phyloP scores from a whole-genome alignment of 2,329 filamentous ascomycete species.

The Phaeosphaeria sp. region DNA sequence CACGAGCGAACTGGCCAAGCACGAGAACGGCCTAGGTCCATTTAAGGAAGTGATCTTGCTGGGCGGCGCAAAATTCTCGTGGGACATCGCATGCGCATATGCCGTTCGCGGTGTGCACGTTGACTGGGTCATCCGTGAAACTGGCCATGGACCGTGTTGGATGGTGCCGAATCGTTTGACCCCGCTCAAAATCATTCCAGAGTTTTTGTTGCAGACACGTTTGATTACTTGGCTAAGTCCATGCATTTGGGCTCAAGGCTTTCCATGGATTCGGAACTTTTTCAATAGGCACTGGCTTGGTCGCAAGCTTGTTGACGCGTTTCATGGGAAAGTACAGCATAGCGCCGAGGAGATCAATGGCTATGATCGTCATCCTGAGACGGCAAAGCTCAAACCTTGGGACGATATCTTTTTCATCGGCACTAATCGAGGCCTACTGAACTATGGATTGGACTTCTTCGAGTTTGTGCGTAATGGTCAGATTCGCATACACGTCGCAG shows the following conservation, averaged over 20 bases:
- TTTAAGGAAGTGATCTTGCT: constrained; percentile 58
- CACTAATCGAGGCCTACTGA: constrained; percentile 64
- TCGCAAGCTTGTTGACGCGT: constrained; percentile 60
- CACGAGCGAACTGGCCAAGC: constrained; percentile 59
- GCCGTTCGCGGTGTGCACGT: constrained; percentile 60
- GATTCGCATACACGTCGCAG: constrained; percentile 63
- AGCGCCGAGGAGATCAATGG: constrained; percentile 58
- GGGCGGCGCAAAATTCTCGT: constrained; percentile 69
- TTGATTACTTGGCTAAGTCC: constrained; percentile 77
- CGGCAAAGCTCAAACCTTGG: constrained; percentile 52
- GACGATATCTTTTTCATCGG: constrained; percentile 60
- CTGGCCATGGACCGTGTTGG: constrained; percentile 65
- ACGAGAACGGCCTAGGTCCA: constrained; percentile 44
- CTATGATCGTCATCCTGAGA: constrained; percentile 53
- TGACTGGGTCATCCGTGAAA: constrained; percentile 63
- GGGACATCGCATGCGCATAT: constrained; percentile 67
- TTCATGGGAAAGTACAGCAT: constrained; percentile 62
- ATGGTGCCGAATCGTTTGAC: constrained; percentile 68
- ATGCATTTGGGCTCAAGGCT: constrained; percentile 77
- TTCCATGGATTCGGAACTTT: constrained; percentile 59
- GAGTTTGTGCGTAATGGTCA: constrained; percentile 61
- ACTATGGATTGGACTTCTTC: constrained; percentile 65
- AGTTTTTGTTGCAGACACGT: constrained; percentile 70
- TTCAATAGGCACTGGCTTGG: constrained; percentile 65
- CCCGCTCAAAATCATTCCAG: constrained; percentile 69